Evolutionary conservation across 768 basidiomycete genomes (phyloP).

Genomic region (Austroboletus eburneus): DNA sequence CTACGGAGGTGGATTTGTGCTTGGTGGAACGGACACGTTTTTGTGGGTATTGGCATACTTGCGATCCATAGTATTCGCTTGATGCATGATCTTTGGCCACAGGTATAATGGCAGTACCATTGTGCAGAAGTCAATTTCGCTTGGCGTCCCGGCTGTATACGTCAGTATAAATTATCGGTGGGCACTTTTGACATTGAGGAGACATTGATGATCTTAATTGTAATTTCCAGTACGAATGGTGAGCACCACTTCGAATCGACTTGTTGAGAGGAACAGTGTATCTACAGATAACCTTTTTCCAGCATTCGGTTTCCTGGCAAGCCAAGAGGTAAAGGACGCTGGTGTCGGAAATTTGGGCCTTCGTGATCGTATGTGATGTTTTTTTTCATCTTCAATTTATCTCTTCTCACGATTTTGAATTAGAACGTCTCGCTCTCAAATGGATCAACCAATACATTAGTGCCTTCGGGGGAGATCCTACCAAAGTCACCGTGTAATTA

Average conservation of each 20-base stretch:
- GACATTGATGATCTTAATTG: neutral
- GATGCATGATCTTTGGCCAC: neutral
- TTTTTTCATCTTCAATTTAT: no score
- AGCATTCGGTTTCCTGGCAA: constrained; percentile 39
- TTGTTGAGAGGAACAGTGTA: neutral
- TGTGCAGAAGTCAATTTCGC: constrained; percentile 29
- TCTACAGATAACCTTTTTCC: neutral
- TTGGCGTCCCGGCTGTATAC: constrained; percentile 33
- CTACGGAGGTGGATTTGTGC: constrained; percentile 34
- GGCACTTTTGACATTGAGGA: neutral
- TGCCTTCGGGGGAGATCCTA: constrained; percentile 52
- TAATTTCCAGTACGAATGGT: constrained; percentile 7
- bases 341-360: constrained; percentile 48
- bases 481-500: constrained; percentile 31
- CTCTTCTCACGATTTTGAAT: neutral
- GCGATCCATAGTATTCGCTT: no score
- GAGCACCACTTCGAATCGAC: neutral
- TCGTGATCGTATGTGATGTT: neutral
- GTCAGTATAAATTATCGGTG: constrained; percentile 43
- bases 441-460: constrained; percentile 59
- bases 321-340: constrained; percentile 36
- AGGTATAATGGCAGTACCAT: constrained; percentile 15
- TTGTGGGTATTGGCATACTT: neutral
- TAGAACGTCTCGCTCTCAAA: constrained; percentile 37
- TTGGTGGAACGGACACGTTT: constrained; percentile 20